Evolutionary conservation across 2,329 filamentous ascomycete genomes (phyloP).

Genomic region (Sordariomycetes sp.): DNA sequence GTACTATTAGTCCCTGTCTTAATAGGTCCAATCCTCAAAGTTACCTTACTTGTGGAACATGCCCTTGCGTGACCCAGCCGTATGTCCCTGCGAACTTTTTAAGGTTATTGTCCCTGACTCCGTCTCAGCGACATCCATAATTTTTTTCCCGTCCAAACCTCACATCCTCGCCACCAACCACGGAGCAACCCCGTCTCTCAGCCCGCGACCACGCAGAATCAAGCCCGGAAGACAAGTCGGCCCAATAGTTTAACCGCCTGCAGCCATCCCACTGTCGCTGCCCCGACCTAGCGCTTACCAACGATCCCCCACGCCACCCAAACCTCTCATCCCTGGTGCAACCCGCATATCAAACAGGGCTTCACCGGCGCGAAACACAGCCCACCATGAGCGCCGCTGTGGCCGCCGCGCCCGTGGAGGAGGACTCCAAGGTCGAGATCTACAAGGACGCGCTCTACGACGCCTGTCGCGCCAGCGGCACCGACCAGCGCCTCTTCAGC

Average conservation of each 20-base stretch:
- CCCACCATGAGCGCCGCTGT: constrained; percentile 1
- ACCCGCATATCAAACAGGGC: constrained; percentile 10
- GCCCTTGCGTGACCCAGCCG: no score
- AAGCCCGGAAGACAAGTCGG: neutral
- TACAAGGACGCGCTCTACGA: constrained; percentile 49
- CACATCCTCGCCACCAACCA: neutral
- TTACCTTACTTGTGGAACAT: no score
- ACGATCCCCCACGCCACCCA: neutral
- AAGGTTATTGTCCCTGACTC: no score
- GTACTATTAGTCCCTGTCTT: no score
- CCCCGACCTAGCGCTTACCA: neutral
- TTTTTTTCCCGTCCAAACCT: neutral
- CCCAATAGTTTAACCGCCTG: neutral
- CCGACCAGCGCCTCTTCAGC: constrained; percentile 38
- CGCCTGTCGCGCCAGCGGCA: constrained; percentile 37
- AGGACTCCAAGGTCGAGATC: constrained; percentile 30
- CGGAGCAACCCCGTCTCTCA: neutral
- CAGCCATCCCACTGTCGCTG: neutral
- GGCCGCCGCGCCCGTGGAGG: constrained; percentile 7
- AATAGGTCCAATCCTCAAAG: no score
- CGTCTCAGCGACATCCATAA: neutral
- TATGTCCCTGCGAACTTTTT: no score
- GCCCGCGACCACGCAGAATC: neutral
- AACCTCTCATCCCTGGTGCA: neutral
- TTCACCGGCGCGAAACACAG: constrained; percentile 14